phyloP scores from a whole-genome alignment of 768 basidiomycete species.

The Multifurca ochricompacta region DNA sequence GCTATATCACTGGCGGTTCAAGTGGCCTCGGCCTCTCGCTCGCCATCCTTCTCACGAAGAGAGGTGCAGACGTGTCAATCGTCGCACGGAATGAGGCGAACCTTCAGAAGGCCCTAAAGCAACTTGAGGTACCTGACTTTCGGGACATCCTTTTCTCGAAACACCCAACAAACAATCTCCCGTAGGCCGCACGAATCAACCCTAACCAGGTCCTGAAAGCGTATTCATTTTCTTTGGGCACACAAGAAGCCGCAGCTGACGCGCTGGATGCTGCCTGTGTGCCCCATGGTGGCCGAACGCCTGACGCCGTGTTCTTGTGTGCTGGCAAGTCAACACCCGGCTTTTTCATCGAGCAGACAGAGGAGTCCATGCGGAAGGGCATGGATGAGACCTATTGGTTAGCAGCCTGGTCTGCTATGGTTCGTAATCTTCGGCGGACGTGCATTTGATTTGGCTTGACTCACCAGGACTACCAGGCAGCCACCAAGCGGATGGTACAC shows the following conservation, averaged over 20 bases:
- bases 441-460: neutral
- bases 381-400: conserved; percentile 53
- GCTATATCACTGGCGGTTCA: conserved; percentile 80
- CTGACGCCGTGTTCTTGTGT: conserved; percentile 74
- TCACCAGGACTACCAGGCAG: conserved; percentile 40
- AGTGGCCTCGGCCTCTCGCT: conserved; percentile 73
- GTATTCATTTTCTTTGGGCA: conserved; percentile 59
- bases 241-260: conserved; percentile 42
- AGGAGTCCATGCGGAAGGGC: conserved; percentile 49
- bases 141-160: neutral
- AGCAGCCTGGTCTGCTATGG: conserved; percentile 44
- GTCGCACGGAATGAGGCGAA: conserved; percentile 68
- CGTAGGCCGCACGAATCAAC: conserved; percentile 43
- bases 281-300: conserved; percentile 47
- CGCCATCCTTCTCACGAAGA: conserved; percentile 53
- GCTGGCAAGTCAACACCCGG: conserved; percentile 67
- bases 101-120: conserved; percentile 49
- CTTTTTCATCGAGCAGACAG: conserved; percentile 65
- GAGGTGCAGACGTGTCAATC: conserved; percentile 79
- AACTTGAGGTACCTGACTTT: conserved; percentile 48
- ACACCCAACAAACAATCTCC: neutral
- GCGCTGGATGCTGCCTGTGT: conserved; percentile 57
- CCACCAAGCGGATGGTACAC: conserved; percentile 55
- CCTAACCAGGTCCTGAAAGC: conserved; percentile 54
- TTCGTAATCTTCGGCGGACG: conserved; percentile 24